Percentiles rank a stretch among this genome's conserved stretches.
These are phyloP conservation scores for Termitomyces sp. DNA, from an alignment of 768 basidiomycete species.

Conservation along the genomic window DNA sequence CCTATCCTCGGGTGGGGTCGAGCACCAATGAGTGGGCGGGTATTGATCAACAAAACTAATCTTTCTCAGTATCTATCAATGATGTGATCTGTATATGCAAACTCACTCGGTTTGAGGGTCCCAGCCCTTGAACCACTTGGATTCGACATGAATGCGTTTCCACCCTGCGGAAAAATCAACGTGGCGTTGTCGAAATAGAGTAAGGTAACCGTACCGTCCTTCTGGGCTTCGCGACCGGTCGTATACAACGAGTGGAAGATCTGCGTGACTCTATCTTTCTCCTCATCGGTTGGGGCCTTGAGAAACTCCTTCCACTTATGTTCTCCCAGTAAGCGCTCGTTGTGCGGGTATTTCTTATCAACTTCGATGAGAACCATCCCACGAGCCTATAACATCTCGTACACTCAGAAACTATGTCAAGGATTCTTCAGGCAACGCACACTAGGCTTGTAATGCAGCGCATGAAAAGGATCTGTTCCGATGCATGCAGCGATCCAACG, in stretches of 20 bases:
- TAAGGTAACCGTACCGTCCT: slow-evolving; percentile 36
- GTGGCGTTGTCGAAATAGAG: background rate
- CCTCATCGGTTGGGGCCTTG: slow-evolving; percentile 30
- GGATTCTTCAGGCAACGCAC: slow-evolving; percentile 22
- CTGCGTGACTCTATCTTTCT: slow-evolving; percentile 29
- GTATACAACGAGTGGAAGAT: slow-evolving; percentile 40
- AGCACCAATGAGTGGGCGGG: slow-evolving; percentile 36
- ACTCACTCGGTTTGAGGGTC: slow-evolving; percentile 27
- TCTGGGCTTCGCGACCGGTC: slow-evolving; percentile 39
- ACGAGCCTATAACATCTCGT: slow-evolving; percentile 25
- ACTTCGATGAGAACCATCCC: slow-evolving; percentile 48
- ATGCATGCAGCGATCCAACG: slow-evolving; percentile 45
- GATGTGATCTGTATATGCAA: background rate
- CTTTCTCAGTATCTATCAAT: slow-evolving; percentile 6
- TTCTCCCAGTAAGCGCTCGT: slow-evolving; percentile 40
- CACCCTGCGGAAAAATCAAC: slow-evolving; percentile 31
- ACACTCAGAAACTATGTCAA: slow-evolving; percentile 1
- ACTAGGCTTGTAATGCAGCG: slow-evolving; percentile 43
- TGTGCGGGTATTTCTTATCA: slow-evolving; percentile 29
- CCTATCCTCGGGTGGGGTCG: slow-evolving; percentile 33
- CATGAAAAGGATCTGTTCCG: slow-evolving; percentile 30
- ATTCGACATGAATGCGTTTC: slow-evolving; percentile 40
- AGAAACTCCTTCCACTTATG: slow-evolving; percentile 47
- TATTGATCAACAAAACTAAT: slow-evolving; percentile 30
- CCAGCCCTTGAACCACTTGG: slow-evolving; percentile 39